phyloP scores from a whole-genome alignment of 2,329 filamentous ascomycete species.

The Thielaviopsis populi region DNA sequence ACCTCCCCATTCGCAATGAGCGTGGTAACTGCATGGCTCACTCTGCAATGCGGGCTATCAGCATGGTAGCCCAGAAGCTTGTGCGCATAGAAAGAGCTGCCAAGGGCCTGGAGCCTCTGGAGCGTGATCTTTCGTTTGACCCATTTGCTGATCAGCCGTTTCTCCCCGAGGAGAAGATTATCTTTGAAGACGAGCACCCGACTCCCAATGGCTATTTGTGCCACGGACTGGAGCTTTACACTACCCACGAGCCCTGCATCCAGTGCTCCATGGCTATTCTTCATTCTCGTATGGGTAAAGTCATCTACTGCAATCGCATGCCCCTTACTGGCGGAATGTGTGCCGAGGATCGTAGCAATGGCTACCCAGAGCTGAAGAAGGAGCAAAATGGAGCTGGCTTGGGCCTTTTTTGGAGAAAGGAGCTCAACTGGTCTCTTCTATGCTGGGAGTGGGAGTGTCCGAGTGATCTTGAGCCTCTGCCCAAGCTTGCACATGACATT shows the following conservation, averaged over 20 bases:
- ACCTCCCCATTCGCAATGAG: constrained; percentile 31
- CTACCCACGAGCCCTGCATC: constrained; percentile 89
- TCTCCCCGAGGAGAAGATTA: constrained; percentile 46
- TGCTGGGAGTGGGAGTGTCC: constrained; percentile 59
- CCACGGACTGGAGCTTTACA: constrained; percentile 81
- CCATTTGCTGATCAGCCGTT: constrained; percentile 56
- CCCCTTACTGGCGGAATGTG: constrained; percentile 66
- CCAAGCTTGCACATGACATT: constrained; percentile 12
- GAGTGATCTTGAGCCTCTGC: constrained; percentile 25
- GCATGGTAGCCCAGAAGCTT: constrained; percentile 60
- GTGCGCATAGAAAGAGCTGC: constrained; percentile 39
- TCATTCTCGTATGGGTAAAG: constrained; percentile 79
- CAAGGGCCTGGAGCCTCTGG: constrained; percentile 24
- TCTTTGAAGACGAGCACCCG: constrained; percentile 49
- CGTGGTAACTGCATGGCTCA: constrained; percentile 65
- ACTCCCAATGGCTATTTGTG: constrained; percentile 77
- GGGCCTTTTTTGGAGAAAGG: constrained; percentile 55
- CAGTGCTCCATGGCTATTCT: constrained; percentile 96
- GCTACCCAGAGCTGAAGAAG: constrained; percentile 25
- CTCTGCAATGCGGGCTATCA: constrained; percentile 62
- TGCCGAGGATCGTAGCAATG: constrained; percentile 50
- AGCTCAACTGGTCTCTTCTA: constrained; percentile 75
- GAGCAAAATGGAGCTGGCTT: constrained; percentile 43
- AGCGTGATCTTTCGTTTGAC: constrained; percentile 37
- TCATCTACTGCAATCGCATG: constrained; percentile 70